phyloP scores from a whole-genome alignment of 352 stramenopile species.

The Phytophthora boehmeriae region DNA sequence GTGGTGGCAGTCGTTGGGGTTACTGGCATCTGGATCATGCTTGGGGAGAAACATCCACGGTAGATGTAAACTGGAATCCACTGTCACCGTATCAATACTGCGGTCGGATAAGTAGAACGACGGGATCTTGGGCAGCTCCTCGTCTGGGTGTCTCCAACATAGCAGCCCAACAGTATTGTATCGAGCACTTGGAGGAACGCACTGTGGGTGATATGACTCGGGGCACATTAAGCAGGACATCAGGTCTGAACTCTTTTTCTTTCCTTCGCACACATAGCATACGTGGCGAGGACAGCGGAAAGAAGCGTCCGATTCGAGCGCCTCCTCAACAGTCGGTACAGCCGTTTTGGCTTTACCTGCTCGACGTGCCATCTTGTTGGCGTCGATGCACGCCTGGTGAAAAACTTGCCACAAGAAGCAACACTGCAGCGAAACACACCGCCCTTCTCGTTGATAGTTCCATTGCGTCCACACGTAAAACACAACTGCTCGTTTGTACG shows the following conservation, averaged over 20 bases:
- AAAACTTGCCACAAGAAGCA: slow-evolving; percentile 80
- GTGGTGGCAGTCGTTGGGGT: slow-evolving; percentile 69
- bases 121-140: slow-evolving; percentile 81
- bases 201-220: slow-evolving; percentile 92
- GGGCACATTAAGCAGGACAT: slow-evolving; percentile 94
- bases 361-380: slow-evolving; percentile 63
- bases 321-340: slow-evolving; percentile 41
- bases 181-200: slow-evolving; percentile 88
- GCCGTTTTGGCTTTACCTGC: slow-evolving; percentile 42
- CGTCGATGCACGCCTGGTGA: slow-evolving; percentile 82
- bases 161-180: slow-evolving; percentile 94
- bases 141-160: slow-evolving; percentile 88
- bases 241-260: slow-evolving; percentile 74
- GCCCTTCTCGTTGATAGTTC: slow-evolving; percentile 85
- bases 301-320: slow-evolving; percentile 76
- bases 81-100: slow-evolving; percentile 69
- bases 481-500: slow-evolving; percentile 87
- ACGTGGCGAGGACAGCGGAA: slow-evolving; percentile 91
- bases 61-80: slow-evolving; percentile 79
- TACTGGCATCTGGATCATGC: slow-evolving; percentile 50
- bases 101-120: slow-evolving; percentile 69
- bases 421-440: slow-evolving; percentile 81
- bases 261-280: slow-evolving; percentile 81
- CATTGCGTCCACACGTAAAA: slow-evolving; percentile 88
- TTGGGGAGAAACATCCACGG: slow-evolving; percentile 85